Base-by-base conservation (phyloP, 495 filamentous ascomycete genomes). In the Cercophora scortea region DNA sequence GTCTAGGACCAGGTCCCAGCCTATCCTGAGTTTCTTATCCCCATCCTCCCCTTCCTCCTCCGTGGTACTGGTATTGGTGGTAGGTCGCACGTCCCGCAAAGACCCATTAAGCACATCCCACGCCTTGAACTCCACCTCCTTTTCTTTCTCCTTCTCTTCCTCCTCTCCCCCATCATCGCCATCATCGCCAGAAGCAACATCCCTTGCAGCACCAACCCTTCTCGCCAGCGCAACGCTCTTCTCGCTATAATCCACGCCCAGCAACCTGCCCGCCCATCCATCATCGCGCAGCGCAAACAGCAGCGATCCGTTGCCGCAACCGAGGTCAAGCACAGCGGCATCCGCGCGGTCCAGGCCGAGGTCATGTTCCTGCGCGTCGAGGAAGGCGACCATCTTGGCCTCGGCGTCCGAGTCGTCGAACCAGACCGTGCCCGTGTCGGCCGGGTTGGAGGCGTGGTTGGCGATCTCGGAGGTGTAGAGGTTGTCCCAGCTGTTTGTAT, bases 301-400 rank as follows among this genome's bases (percentile, higher is more conserved):
- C 61, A 96, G 78, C 60, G 89, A 86, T 1, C 93, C 93, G 70
- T 96, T 98, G 0, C 93, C 93, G 0, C 89, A 96, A 1, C 93
- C 93, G 0, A 97, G 61, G 58, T 84, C 81, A 0, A 96, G 75
- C 47, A 95, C 81, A 3, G 70, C 34, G 12, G 64, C 54, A 7
- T 52, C 39, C 7, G 45, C 45, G 12, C 51, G 41, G 36, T 60
- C 33, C 18, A 65, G 42, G 17, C 53, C 39, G 11, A 40, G 25
- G 13, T 32, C 61, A 57, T 34, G 39, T 63, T 35, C 69, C 44
- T 17, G 73, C 12, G 59, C 61, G 51, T 58, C 56, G 32, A 89
- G 79, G 61, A 81, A 85, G 6, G 60, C 51, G 40, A 87, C 51
- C 32, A 89, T 72, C 43, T 79, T 81, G 41, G 71, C 63, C 64